A percentile compares a stretch with the other conserved stretches of the same genome.
Evolutionary conservation across 2,329 filamentous ascomycete genomes (phyloP).

Genomic region (Colletotrichum sp.): DNA sequence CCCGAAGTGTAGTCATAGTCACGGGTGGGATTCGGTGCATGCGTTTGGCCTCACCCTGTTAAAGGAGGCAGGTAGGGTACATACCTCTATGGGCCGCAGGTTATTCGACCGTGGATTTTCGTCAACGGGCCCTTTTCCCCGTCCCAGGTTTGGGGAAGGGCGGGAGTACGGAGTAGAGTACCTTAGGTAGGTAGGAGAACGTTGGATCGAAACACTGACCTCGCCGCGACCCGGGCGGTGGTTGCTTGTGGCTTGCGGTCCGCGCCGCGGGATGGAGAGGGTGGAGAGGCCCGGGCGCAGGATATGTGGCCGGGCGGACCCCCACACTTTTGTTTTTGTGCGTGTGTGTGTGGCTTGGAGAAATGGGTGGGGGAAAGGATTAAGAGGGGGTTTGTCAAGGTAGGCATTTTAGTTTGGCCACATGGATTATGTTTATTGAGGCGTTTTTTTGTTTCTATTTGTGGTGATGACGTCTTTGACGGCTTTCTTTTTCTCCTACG

Average conservation of each 20-base stretch:
- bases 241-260: background rate
- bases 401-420: background rate
- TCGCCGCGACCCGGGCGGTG: background rate
- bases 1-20: background rate
- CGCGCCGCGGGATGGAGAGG: background rate
- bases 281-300: background rate
- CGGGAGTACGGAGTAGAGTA: background rate
- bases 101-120: background rate
- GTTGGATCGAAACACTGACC: background rate
- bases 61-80: too few relatives aligned
- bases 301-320: background rate
- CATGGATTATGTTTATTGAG: background rate
- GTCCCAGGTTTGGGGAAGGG: background rate
- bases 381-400: background rate
- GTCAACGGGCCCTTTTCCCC: background rate
- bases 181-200: background rate
- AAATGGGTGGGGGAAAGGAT: background rate
- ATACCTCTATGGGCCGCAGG: background rate
- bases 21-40: background rate
- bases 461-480: background rate
- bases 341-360: background rate
- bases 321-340: background rate
- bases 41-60: background rate
- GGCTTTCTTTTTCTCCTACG: background rate
- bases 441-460: background rate